Evolutionary conservation across 768 basidiomycete genomes (phyloP), one percentile per base, ranked within the genome.

Genomic region (Porphyrellus cyaneotinctus): DNA sequence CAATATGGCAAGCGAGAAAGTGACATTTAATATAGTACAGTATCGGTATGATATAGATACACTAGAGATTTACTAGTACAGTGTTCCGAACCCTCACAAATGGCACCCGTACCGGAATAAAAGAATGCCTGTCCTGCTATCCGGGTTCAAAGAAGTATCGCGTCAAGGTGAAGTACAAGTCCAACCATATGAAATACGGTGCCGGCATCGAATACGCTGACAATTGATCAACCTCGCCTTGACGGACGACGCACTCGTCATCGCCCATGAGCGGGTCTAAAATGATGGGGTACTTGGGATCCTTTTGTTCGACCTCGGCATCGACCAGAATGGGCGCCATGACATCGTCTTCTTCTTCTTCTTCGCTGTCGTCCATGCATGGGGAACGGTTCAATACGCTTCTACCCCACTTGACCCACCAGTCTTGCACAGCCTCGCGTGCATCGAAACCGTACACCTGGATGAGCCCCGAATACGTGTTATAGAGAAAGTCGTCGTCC

Each of bases 371-470:
- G 24, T 52, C 47, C 9, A 31, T 4, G 15, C 10, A 9, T 13
- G 53, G 45, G 12, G 49, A 49, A 10, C 39, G 49, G 33, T 18
- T 22, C 15, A 41, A 45, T 49, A 58, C 47, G 17, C 53, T 53
- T 6, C 42, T 55, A 2, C 80, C 80, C 78, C 75, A 80, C 38
- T 74, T 78, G 3, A 76, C 75, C 81, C 81, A 85, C 81, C 81
- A 85, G 63, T 83, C 80, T 49, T 81, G 79, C 22, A 78, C 82
- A 39, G 70, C 72, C 52, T 85, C 81, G 20, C 67, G 70, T 6
- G 80, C 74, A 53, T 80, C 74, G 59, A 80, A 78, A 11, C 70
- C 64, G 47, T 75, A 78, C 52, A 82, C 56, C 30, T 72, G 71
- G 50, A 82, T 64, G 54, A 81, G 77, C 26, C 74, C 73, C 51